phyloP scores from a whole-genome alignment of 768 basidiomycete species.

The Hygrophoropsis aurantiaca region DNA sequence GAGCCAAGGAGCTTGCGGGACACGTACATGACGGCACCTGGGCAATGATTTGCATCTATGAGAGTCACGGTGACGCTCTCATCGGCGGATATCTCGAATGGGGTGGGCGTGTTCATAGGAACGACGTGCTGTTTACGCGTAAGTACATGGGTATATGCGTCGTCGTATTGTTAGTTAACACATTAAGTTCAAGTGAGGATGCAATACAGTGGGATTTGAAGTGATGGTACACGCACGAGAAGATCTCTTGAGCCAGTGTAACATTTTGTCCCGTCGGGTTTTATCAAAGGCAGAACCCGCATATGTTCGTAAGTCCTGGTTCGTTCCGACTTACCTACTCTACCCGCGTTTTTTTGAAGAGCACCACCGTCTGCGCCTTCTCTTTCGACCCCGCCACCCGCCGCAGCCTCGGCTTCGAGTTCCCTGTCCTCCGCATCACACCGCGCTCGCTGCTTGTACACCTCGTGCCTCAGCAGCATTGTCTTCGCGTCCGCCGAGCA shows the following conservation, averaged over 20 bases:
- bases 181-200: background rate
- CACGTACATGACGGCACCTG: slow-evolving; percentile 86
- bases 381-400: too few relatives aligned
- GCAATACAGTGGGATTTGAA: background rate
- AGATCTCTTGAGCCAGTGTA: slow-evolving; percentile 64
- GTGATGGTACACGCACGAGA: slow-evolving; percentile 43
- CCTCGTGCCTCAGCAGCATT: slow-evolving; percentile 80
- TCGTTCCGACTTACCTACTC: slow-evolving; percentile 29
- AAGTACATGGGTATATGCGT: too few relatives aligned
- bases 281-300: slow-evolving; percentile 50
- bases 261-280: slow-evolving; percentile 46
- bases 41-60: slow-evolving; percentile 93
- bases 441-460: slow-evolving; percentile 61
- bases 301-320: slow-evolving; percentile 67
- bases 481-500: slow-evolving; percentile 85
- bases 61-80: slow-evolving; percentile 73
- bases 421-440: slow-evolving; percentile 35
- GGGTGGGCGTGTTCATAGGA: slow-evolving; percentile 63
- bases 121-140: slow-evolving; percentile 46
- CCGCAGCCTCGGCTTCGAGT: background rate
- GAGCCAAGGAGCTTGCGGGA: background rate
- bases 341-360: slow-evolving; percentile 43
- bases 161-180: background rate
- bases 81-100: slow-evolving; percentile 52
- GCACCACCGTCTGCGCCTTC: slow-evolving; percentile 16